phyloP scores from a whole-genome alignment of 1,139 yeast genomes.

The Pichia sp. region DNA sequence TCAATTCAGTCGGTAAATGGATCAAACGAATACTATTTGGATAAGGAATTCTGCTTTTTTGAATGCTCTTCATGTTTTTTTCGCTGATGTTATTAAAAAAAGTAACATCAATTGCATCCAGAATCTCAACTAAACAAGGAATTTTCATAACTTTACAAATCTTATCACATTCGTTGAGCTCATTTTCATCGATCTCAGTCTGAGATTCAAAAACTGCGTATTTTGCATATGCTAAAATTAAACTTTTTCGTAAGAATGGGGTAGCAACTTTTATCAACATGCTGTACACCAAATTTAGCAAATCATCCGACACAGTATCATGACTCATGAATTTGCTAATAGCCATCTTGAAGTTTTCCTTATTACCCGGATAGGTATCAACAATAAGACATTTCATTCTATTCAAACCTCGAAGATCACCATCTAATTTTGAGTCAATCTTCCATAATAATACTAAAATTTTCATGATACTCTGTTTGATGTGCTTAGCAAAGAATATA shows the following conservation, averaged over 20 bases:
- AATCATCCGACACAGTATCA: background rate
- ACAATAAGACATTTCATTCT: background rate
- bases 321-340: conserved; percentile 4
- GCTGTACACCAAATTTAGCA: conserved; percentile 35
- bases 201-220: conserved; percentile 47
- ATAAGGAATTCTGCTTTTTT: conserved; percentile 35
- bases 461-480: conserved; percentile 21
- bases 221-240: conserved; percentile 49
- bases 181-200: conserved; percentile 19
- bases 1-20: conserved; percentile 43
- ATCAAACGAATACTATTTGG: conserved; percentile 41
- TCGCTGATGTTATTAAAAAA: conserved; percentile 7
- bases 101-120: conserved; percentile 10
- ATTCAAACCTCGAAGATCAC: too few species aligned
- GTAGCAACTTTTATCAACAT: conserved; percentile 50
- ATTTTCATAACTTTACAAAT: conserved; percentile 47
- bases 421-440: background rate
- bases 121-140: conserved; percentile 31
- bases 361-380: conserved; percentile 6
- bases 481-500: conserved; percentile 22
- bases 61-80: conserved; percentile 6
- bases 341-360: conserved; percentile 1
- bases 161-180: conserved; percentile 39
- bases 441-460: conserved; percentile 9
- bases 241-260: conserved; percentile 61